Evolutionary conservation across 1,139 yeast genomes (phyloP).

Genomic region (Suhomyces yuchorum): DNA sequence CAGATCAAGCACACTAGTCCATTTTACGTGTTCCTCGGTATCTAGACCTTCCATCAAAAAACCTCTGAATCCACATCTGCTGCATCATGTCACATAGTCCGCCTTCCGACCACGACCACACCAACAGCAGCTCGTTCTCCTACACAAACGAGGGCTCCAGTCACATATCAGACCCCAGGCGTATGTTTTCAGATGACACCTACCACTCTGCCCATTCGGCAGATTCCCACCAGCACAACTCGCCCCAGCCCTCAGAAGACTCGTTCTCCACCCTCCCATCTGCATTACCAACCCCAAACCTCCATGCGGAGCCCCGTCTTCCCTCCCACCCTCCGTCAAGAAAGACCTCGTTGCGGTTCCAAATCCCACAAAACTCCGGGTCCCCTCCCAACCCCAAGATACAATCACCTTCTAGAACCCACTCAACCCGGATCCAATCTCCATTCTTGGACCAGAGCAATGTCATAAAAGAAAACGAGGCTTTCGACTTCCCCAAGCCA

Average conservation of each 20-base stretch:
- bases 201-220: constrained; percentile 8
- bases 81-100: constrained; percentile 1
- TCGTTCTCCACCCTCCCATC: constrained; percentile 10
- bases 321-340: constrained; percentile 8
- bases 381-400: constrained; percentile 4
- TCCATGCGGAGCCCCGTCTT: constrained; percentile 19
- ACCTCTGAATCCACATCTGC: neutral
- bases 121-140: constrained; percentile 11
- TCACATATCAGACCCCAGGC: constrained; percentile 1
- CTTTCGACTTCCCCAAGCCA: constrained; percentile 23
- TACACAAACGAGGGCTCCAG: constrained; percentile 1
- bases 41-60: neutral
- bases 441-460: constrained; percentile 31
- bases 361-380: constrained; percentile 10
- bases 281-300: constrained; percentile 34
- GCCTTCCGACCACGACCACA: neutral
- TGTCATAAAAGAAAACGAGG: constrained; percentile 26
- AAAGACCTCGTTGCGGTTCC: constrained; percentile 15
- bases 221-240: constrained; percentile 1
- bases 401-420: constrained; percentile 4
- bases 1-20: neutral
- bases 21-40: no score
- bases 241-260: constrained; percentile 8
- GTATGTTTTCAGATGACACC: constrained; percentile 7
- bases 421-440: constrained; percentile 16